phyloP scores from a whole-genome alignment of 2,329 filamentous ascomycete genomes.

The Rachicladosporium sp. region DNA sequence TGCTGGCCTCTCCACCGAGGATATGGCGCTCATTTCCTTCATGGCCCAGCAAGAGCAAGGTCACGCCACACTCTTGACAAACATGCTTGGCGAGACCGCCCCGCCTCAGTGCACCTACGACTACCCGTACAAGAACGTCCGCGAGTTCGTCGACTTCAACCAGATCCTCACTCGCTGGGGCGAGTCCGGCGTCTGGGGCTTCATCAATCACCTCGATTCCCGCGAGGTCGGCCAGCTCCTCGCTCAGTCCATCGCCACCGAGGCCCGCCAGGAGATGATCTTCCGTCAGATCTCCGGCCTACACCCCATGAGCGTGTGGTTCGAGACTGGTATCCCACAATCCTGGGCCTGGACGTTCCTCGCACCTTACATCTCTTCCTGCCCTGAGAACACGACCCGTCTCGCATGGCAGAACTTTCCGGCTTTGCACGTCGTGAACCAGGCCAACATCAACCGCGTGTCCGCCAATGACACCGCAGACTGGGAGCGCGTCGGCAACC shows the following conservation, averaged over 20 bases:
- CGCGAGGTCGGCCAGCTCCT: slow-evolving; percentile 62
- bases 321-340: slow-evolving; percentile 66
- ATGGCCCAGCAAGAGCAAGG: slow-evolving; percentile 70
- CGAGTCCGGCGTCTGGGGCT: slow-evolving; percentile 70
- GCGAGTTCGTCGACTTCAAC: slow-evolving; percentile 70
- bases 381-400: slow-evolving; percentile 59
- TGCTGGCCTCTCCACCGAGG: slow-evolving; percentile 55
- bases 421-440: slow-evolving; percentile 56
- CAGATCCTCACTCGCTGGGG: slow-evolving; percentile 76
- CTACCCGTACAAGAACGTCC: slow-evolving; percentile 63
- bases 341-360: slow-evolving; percentile 75
- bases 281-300: slow-evolving; percentile 74
- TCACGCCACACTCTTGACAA: slow-evolving; percentile 63
- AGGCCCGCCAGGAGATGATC: slow-evolving; percentile 71
- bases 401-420: slow-evolving; percentile 81
- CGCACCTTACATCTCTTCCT: slow-evolving; percentile 68
- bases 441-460: slow-evolving; percentile 60
- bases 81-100: slow-evolving; percentile 61
- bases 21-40: slow-evolving; percentile 58
- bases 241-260: slow-evolving; percentile 63
- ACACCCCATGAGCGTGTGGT: slow-evolving; percentile 75
- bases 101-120: slow-evolving; percentile 69
- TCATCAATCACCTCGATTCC: slow-evolving; percentile 64
- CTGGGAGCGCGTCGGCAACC: slow-evolving; percentile 54
- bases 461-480: slow-evolving; percentile 48